phyloP scores from a whole-genome alignment of 2,329 filamentous ascomycete species.

The Myriosclerotinia curreyana region DNA sequence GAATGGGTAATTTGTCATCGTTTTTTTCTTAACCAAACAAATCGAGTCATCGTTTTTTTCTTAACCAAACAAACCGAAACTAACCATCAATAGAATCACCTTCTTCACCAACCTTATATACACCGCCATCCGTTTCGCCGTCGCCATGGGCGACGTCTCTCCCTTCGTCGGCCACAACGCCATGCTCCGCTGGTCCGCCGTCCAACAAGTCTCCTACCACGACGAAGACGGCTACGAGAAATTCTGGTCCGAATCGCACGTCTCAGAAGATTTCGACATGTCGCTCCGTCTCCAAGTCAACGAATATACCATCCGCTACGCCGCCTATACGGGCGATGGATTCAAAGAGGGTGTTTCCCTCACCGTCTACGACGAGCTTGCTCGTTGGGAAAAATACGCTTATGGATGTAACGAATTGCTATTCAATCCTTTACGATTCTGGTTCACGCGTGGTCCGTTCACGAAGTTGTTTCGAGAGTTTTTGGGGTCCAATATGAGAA shows the following conservation, averaged over 20 bases:
- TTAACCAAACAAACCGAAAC: not conserved
- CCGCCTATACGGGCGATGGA: conserved; percentile 69
- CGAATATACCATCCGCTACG: conserved; percentile 70
- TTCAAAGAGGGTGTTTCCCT: conserved; percentile 83
- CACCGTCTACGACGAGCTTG: conserved; percentile 80
- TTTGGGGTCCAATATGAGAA: conserved; percentile 68
- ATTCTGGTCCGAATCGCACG: conserved; percentile 78
- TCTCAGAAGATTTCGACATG: conserved; percentile 82
- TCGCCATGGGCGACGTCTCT: conserved; percentile 72
- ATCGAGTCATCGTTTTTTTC: too few relatives aligned
- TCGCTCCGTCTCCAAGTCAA: conserved; percentile 70
- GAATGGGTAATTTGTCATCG: conserved; percentile 45
- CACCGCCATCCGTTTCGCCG: conserved; percentile 73
- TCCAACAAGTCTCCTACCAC: conserved; percentile 69
- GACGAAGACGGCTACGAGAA: conserved; percentile 72
- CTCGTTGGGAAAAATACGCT: conserved; percentile 84
- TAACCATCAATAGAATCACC: conserved; percentile 46
- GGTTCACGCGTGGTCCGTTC: conserved; percentile 71
- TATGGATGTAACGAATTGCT: conserved; percentile 81
- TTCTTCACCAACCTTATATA: conserved; percentile 75
- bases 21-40: not conserved
- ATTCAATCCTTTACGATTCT: conserved; percentile 73
- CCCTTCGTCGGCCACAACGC: conserved; percentile 82
- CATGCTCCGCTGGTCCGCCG: conserved; percentile 70
- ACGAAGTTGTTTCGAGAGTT: conserved; percentile 75